phyloP scores from a whole-genome alignment of 2,329 filamentous ascomycete genomes.

The Verticillium albo-atrum region DNA sequence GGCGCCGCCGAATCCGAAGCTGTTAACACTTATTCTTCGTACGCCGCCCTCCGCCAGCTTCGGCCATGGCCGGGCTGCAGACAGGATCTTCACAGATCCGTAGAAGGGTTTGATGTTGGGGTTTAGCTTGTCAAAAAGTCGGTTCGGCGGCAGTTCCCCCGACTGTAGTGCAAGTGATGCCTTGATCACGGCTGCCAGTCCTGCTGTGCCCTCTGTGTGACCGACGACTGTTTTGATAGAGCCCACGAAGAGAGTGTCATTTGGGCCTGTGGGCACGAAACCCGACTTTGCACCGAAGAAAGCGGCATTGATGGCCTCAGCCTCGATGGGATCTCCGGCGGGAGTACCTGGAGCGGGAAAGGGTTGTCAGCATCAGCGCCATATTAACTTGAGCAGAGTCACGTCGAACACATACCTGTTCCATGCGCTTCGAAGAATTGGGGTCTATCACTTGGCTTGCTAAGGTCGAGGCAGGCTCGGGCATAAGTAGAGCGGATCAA shows the following conservation, averaged over 20 bases:
- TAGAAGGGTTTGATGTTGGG: conserved; percentile 19
- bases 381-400: no score
- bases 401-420: conserved; percentile 34
- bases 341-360: conserved; percentile 17
- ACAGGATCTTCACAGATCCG: conserved; percentile 10
- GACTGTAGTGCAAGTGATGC: conserved; percentile 12
- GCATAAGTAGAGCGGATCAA: conserved; percentile 22
- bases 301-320: conserved; percentile 18
- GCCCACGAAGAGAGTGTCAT: background rate
- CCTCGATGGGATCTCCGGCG: conserved; percentile 32
- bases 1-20: conserved; percentile 7
- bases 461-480: conserved; percentile 3
- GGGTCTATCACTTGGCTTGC: conserved; percentile 4
- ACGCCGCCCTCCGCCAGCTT: background rate
- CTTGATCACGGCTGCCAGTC: conserved; percentile 3
- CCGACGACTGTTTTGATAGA: conserved; percentile 6
- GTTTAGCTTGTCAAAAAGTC: conserved; percentile 22
- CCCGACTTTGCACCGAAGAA: conserved; percentile 30
- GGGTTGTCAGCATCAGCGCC: no score
- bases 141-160: conserved; percentile 20
- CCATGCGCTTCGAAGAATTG: conserved; percentile 29
- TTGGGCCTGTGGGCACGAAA: no score
- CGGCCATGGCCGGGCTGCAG: conserved; percentile 12
- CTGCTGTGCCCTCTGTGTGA: background rate
- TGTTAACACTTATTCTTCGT: conserved; percentile 3